These are phyloP conservation scores for Amoeboaphelidium occidentale DNA, from an alignment of 371 early-diverging fungal genomes.

Conservation along the genomic window DNA sequence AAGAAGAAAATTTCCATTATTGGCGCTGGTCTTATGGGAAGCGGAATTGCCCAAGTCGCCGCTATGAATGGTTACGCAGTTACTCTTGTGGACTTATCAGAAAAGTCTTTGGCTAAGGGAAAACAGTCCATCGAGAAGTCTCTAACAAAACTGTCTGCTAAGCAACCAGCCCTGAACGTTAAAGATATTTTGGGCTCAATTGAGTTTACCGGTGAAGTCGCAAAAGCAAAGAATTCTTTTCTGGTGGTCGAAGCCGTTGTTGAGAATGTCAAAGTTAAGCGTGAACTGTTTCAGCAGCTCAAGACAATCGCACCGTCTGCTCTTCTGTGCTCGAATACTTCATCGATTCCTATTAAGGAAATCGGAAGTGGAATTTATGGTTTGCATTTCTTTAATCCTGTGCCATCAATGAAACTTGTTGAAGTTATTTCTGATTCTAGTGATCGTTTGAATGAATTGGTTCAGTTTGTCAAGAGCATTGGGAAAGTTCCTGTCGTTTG, in stretches of 20 bases:
- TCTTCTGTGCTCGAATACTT: constrained; percentile 77
- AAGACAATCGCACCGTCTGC: constrained; percentile 45
- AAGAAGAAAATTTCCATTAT: neutral
- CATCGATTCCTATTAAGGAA: constrained; percentile 51
- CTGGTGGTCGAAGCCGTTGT: constrained; percentile 83
- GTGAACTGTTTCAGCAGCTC: constrained; percentile 35
- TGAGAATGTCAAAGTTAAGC: constrained; percentile 72
- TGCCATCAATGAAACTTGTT: constrained; percentile 89
- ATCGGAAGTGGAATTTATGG: constrained; percentile 32
- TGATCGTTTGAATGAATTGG: constrained; percentile 28
- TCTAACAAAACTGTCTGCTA: constrained; percentile 48
- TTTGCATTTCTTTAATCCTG: constrained; percentile 89
- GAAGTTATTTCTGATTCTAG: constrained; percentile 58
- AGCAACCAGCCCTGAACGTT: constrained; percentile 48
- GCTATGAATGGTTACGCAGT: constrained; percentile 55
- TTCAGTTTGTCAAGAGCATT: constrained; percentile 35
- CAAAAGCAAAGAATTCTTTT: constrained; percentile 20
- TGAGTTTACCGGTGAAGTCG: constrained; percentile 17
- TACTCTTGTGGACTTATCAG: constrained; percentile 24
- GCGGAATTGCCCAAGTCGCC: constrained; percentile 38
- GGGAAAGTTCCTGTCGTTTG: constrained; percentile 71
- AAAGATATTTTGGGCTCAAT: too few relatives aligned
- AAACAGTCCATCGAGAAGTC: constrained; percentile 46
- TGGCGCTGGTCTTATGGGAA: constrained; percentile 3
- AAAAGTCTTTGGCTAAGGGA: constrained; percentile 45